Percentiles rank a stretch among this genome's conserved stretches.
phyloP scores from a whole-genome alignment of 306 rosid genomes.

The Cicer judaicum region DNA sequence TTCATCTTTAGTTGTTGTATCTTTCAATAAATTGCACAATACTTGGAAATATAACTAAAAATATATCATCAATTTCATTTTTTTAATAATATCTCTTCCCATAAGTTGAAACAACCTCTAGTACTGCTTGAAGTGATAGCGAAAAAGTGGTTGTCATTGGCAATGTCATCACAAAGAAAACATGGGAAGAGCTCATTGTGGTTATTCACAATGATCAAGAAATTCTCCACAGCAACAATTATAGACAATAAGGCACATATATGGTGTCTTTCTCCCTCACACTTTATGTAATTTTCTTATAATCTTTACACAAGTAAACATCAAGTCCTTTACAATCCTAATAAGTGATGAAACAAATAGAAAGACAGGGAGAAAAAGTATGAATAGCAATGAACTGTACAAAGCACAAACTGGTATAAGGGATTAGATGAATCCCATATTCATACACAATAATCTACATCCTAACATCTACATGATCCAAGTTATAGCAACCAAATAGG shows the following conservation, averaged over 20 bases:
- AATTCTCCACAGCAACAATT: conserved; percentile 18
- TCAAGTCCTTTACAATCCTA: conserved; percentile 43
- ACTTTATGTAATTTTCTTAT: conserved; percentile 35
- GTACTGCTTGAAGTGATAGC: neutral
- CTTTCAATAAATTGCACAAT: too few relatives aligned
- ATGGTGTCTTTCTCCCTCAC: conserved; percentile 30
- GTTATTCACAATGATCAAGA: conserved; percentile 10
- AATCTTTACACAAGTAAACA: conserved; percentile 39
- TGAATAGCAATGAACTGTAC: conserved; percentile 56
- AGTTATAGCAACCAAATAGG: conserved; percentile 45
- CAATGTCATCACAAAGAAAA: neutral
- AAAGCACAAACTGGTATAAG: conserved; percentile 58
- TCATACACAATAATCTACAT: conserved; percentile 52
- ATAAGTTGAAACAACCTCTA: neutral
- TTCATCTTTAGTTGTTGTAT: too few relatives aligned
- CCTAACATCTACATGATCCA: conserved; percentile 59
- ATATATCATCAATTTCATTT: too few relatives aligned
- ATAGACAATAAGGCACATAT: conserved; percentile 41
- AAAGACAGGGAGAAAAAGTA: conserved; percentile 29
- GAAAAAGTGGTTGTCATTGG: conserved; percentile 5
- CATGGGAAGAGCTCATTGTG: neutral
- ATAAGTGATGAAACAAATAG: conserved; percentile 36
- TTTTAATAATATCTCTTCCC: neutral
- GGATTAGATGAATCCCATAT: conserved; percentile 49
- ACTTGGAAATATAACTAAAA: too few relatives aligned